These are phyloP conservation scores for Tinospora cordifolia DNA, from an alignment of 164 flowering plant species.

Conservation along the genomic window DNA sequence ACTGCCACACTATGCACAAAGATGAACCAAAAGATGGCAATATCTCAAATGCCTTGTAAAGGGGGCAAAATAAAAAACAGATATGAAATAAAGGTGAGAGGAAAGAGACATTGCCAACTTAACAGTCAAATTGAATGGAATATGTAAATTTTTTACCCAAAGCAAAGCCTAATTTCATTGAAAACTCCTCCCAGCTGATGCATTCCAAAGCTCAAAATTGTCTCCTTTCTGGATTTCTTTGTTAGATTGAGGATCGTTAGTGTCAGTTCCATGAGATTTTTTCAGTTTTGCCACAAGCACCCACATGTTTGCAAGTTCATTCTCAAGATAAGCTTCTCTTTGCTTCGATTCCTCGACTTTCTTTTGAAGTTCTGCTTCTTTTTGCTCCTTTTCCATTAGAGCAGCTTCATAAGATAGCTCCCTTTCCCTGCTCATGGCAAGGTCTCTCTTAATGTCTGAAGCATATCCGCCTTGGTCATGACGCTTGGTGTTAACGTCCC, in stretches of 20 bases:
- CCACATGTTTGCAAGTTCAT: slow-evolving; percentile 99
- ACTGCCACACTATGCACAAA: background rate
- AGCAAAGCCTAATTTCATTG: background rate
- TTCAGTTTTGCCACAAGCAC: slow-evolving; percentile 92
- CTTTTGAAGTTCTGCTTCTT: slow-evolving; percentile 66
- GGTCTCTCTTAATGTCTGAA: slow-evolving; percentile 61
- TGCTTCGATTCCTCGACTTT: slow-evolving; percentile 90
- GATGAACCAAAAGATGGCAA: background rate
- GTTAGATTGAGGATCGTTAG: slow-evolving; percentile 26
- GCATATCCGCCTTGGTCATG: slow-evolving; percentile 45
- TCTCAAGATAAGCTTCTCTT: slow-evolving; percentile 90
- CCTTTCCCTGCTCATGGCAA: slow-evolving; percentile 62
- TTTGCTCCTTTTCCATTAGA: slow-evolving; percentile 60
- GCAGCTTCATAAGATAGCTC: slow-evolving; percentile 73
- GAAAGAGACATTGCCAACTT: background rate
- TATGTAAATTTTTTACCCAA: background rate
- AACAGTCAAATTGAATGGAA: background rate
- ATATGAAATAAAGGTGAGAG: background rate
- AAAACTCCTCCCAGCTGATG: slow-evolving; percentile 11
- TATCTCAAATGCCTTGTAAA: background rate
- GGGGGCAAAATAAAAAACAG: background rate
- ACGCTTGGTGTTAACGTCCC: slow-evolving; percentile 41
- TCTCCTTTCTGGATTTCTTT: slow-evolving; percentile 24
- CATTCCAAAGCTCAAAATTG: slow-evolving; percentile 29
- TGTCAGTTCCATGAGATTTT: slow-evolving; percentile 49